phyloP scores from a whole-genome alignment of 495 filamentous ascomycete genomes.

The Xylaria telfairii region DNA sequence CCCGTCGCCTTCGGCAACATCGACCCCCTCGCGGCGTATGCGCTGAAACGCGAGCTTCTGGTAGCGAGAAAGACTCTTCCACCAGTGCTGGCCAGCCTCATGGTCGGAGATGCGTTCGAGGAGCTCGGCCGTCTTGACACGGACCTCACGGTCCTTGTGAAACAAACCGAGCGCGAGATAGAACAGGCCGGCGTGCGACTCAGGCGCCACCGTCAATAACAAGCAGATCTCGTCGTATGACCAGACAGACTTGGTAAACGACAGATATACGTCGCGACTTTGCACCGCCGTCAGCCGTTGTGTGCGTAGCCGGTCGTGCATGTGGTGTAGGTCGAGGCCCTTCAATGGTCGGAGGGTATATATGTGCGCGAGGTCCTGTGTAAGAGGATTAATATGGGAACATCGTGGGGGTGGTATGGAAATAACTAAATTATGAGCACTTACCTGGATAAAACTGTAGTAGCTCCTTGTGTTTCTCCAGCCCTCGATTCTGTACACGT shows the following conservation, averaged over 20 bases:
- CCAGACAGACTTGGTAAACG: slow-evolving; percentile 75
- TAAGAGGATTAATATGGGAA: slow-evolving; percentile 9
- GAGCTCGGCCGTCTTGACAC: slow-evolving; percentile 77
- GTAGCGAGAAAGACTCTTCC: slow-evolving; percentile 83
- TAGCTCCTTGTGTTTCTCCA: slow-evolving; percentile 96
- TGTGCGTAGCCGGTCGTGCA: slow-evolving; percentile 86
- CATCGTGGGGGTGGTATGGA: too few species aligned
- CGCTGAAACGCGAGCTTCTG: slow-evolving; percentile 80
- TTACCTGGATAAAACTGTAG: slow-evolving; percentile 88
- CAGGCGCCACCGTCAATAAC: slow-evolving; percentile 82
- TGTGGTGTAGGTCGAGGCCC: slow-evolving; percentile 83
- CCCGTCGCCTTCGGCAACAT: slow-evolving; percentile 44
- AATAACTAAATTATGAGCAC: slow-evolving; percentile 14
- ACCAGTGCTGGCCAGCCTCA: slow-evolving; percentile 92
- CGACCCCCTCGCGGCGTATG: slow-evolving; percentile 68
- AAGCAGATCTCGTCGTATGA: slow-evolving; percentile 90
- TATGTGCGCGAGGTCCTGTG: slow-evolving; percentile 66
- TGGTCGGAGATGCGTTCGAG: slow-evolving; percentile 83
- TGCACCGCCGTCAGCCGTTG: slow-evolving; percentile 74
- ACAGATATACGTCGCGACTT: slow-evolving; percentile 78
- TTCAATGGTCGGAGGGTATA: slow-evolving; percentile 78
- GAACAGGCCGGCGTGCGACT: slow-evolving; percentile 88
- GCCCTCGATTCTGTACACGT: slow-evolving; percentile 89
- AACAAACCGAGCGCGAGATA: slow-evolving; percentile 93
- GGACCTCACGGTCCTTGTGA: slow-evolving; percentile 81